Evolutionary conservation across 2,329 filamentous ascomycete species (phyloP).

Genomic region (Xylaria digitata): DNA sequence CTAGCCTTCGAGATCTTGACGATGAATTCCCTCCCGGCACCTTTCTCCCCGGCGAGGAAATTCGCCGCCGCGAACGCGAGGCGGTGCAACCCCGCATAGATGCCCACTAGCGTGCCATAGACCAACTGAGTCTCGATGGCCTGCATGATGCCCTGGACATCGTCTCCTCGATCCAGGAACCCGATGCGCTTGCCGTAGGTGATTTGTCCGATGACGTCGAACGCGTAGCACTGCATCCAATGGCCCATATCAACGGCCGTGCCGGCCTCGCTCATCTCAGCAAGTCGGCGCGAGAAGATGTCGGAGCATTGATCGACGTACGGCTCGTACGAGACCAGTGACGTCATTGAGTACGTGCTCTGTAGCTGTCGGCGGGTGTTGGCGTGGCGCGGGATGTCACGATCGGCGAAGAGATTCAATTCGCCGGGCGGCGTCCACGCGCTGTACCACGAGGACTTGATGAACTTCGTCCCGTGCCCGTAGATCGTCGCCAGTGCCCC

Average conservation of each 20-base stretch:
- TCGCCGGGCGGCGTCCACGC: conserved; percentile 41
- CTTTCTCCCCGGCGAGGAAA: conserved; percentile 36
- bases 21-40: conserved; percentile 45
- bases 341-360: conserved; percentile 50
- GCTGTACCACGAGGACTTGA: conserved; percentile 52
- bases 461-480: conserved; percentile 51
- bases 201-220: conserved; percentile 55
- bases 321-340: conserved; percentile 51
- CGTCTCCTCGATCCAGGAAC: conserved; percentile 52
- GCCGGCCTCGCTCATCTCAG: conserved; percentile 42
- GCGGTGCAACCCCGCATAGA: conserved; percentile 40
- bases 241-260: conserved; percentile 48
- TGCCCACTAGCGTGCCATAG: conserved; percentile 46
- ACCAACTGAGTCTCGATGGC: conserved; percentile 43
- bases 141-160: conserved; percentile 47
- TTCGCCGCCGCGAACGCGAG: conserved; percentile 29
- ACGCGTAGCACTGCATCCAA: conserved; percentile 55
- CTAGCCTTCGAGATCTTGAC: conserved; percentile 43
- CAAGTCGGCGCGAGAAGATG: conserved; percentile 47
- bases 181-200: conserved; percentile 52
- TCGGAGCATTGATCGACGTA: conserved; percentile 50
- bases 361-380: conserved; percentile 47
- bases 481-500: conserved; percentile 57
- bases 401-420: conserved; percentile 50
- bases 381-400: conserved; percentile 45